Evolutionary conservation across 208 protist species (phyloP), one percentile per base, ranked within the genome.

Genomic region (Leptomonas seymouri): DNA sequence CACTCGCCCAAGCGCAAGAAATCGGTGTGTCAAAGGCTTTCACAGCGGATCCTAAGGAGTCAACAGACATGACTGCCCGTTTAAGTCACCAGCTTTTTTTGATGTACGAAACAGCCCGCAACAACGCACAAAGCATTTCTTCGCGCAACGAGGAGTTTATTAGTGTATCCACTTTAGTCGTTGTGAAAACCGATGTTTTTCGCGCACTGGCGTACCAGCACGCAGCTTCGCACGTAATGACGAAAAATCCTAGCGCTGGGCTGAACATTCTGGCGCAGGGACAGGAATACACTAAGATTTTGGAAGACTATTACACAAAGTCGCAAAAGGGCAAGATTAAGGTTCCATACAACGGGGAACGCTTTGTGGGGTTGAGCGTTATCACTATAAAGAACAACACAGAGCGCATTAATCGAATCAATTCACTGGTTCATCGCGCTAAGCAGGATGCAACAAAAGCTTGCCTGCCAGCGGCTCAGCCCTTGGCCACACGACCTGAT

Each of bases 1-100:
- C 74, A n/a, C 62, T 90, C 25, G 80, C 76, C 1, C 78, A 90
- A 48, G 89, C 84, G 14, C 89, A 94, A 59, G 80, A 94, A 70
- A 87, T 92, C 44, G 86, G 76, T 16, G 58, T 77, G 6, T 63
- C 55, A 31, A 88, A 73, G 48, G 76, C 89, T 14, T 58, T 85
- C 21, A 70, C 76, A 14, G 81, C 64, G 31, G 78, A 87, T 39
- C 53, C 75, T 0, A 89, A 86, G 11, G 74, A 68, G 20, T 44
- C 21, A 5, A 68, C 66, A 3, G 72, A 78, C 18, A 80, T 79
- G 2, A 71, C 67, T 11, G 58, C 70, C 12, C 76, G 74, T 30
- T 67, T 94, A 3, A 80, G 62, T 15, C 81, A 94, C 66, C 84
- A 89, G 45, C 46, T 85, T 12, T 78, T 82, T 42, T 54, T 82